A percentile compares a stretch with the other conserved stretches of the same genome.
Conservation (phyloP, 2,329 filamentous ascomycete species). For the Ascochyta koolunga region DNA sequence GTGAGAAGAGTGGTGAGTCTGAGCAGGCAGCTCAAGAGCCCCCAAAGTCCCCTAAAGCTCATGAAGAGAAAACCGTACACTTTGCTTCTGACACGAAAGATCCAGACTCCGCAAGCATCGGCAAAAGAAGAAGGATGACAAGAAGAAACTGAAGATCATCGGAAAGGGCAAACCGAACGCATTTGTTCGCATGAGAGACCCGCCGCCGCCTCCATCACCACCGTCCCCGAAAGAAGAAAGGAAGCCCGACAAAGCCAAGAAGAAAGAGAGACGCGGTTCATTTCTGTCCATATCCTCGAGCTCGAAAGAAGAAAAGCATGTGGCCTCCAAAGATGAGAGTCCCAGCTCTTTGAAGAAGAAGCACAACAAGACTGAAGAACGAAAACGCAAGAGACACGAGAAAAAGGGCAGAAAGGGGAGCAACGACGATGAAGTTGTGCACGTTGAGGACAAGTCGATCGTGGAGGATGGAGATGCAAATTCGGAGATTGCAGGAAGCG, state of each 20-base stretch:
- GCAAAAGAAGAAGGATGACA: constrained; percentile 37
- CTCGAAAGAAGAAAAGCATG: constrained; percentile 21
- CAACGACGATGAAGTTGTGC: constrained; percentile 1
- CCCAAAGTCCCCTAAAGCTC: constrained; percentile 36
- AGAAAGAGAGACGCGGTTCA: constrained; percentile 29
- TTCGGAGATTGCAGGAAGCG: constrained; percentile 8
- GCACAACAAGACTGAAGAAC: constrained; percentile 33
- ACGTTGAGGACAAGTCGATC: constrained; percentile 14
- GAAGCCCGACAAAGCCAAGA: constrained; percentile 31
- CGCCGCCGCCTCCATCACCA: constrained; percentile 25
- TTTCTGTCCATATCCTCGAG: constrained; percentile 24
- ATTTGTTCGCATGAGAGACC: constrained; percentile 41
- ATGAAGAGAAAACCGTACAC: constrained; percentile 41
- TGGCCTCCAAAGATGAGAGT: constrained; percentile 12
- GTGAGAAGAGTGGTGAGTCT: constrained; percentile 47
- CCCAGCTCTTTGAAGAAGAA: constrained; percentile 28
- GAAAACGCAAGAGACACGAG: constrained; percentile 33
- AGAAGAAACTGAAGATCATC: constrained; percentile 26
- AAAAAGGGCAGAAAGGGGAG: constrained; percentile 29
- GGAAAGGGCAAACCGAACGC: constrained; percentile 40
- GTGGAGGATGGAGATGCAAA: constrained; percentile 24
- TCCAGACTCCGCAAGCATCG: constrained; percentile 35
- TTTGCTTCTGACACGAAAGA: constrained; percentile 49
- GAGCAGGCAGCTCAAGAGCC: constrained; percentile 43
- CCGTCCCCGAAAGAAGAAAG: constrained; percentile 40